Percentiles rank a stretch among this genome's conserved stretches.
Conservation (phyloP, 768 basidiomycete species). For the Exsudoporus frostii region DNA sequence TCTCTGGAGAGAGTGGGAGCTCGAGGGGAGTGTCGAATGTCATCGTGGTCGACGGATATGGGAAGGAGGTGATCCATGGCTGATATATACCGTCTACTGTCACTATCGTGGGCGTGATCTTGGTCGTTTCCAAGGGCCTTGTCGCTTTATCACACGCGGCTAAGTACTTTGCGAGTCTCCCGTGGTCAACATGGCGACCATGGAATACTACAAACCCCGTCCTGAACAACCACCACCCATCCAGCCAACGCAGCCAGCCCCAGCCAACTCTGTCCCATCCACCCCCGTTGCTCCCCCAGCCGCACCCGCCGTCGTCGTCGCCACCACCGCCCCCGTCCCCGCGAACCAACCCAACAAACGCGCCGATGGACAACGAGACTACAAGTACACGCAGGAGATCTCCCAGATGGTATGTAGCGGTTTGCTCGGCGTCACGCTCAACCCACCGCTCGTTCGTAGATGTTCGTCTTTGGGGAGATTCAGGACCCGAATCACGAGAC, state of each 20-base stretch:
- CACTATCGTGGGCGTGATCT: too few relatives aligned
- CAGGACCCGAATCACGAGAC: constrained; percentile 87
- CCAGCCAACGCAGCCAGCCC: constrained; percentile 12
- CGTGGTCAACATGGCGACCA: constrained; percentile 1
- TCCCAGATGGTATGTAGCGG: constrained; percentile 75
- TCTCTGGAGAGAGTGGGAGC: constrained; percentile 55
- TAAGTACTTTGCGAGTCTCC: too few relatives aligned
- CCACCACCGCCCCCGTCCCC: constrained; percentile 7
- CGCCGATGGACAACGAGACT: constrained; percentile 47
- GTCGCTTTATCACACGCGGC: too few relatives aligned
- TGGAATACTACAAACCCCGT: constrained; percentile 30
- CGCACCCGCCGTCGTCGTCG: constrained; percentile 4
- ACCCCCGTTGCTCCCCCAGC: constrained; percentile 17
- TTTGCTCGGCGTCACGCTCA: background rate
- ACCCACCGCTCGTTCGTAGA: constrained; percentile 42
- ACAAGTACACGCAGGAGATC: constrained; percentile 90
- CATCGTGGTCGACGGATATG: constrained; percentile 1
- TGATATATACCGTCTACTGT: background rate
- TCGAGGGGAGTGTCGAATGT: constrained; percentile 40
- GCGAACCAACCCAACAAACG: constrained; percentile 13
- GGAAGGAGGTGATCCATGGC: background rate
- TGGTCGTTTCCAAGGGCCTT: too few relatives aligned
- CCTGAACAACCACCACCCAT: constrained; percentile 19
- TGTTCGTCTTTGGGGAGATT: constrained; percentile 97
- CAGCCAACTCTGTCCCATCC: constrained; percentile 18